Conservation (phyloP, 352 stramenopile genomes). For the Globisporangium nagaii region DNA sequence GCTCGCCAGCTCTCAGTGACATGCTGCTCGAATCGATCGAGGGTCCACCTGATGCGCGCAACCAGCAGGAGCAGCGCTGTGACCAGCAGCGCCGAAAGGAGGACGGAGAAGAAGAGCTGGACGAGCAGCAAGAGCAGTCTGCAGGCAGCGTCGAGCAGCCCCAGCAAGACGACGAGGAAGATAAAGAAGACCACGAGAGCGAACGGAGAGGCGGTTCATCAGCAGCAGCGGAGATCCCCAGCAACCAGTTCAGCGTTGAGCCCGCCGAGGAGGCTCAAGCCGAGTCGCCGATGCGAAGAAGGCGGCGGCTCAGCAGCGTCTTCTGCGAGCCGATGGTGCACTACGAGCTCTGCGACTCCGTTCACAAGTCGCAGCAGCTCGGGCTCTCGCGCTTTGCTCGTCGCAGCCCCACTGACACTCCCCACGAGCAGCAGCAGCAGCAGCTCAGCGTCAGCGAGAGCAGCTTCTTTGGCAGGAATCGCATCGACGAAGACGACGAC, state of each 20-base stretch:
- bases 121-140: not conserved
- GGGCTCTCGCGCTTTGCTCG: constrained; percentile 2
- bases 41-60: not conserved
- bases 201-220: not conserved
- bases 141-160: not conserved
- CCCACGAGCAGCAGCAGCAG: not conserved
- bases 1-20: not conserved
- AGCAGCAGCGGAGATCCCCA: not conserved
- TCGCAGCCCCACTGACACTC: not conserved
- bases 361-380: constrained; percentile 13
- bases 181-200: not conserved
- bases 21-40: constrained; percentile 4
- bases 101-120: not conserved
- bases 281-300: not conserved
- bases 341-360: constrained; percentile 29
- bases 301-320: constrained; percentile 10
- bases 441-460: not conserved
- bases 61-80: not conserved
- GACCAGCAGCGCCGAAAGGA: too few species aligned
- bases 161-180: not conserved
- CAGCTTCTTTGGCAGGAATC: constrained; percentile 4
- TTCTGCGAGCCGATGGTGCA: constrained; percentile 26
- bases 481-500: constrained; percentile 20
- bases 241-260: constrained; percentile 1
- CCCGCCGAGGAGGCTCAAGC: not conserved